Percentiles rank a stretch among this genome's conserved stretches.
Conservation (phyloP, 2,329 filamentous ascomycete genomes). For the Penicillium nordicum region DNA sequence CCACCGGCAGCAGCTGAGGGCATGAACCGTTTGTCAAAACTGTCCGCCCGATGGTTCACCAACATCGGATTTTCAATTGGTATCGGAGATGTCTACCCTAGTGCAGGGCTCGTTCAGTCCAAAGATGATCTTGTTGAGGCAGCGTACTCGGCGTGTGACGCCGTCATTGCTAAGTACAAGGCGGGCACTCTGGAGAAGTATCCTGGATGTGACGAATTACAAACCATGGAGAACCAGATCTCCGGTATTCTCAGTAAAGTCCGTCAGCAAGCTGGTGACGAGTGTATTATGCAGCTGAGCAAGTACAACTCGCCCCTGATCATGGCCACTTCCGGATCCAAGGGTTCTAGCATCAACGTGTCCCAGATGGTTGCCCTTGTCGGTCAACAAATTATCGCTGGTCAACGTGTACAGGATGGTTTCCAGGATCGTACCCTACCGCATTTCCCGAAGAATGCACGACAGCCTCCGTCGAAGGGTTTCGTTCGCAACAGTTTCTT, state of each 20-base stretch:
- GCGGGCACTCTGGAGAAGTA: slow-evolving; percentile 78
- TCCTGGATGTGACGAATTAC: slow-evolving; percentile 83
- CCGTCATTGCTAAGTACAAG: slow-evolving; percentile 78
- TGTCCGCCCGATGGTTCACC: slow-evolving; percentile 83
- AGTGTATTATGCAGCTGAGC: slow-evolving; percentile 86
- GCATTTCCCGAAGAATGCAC: slow-evolving; percentile 90
- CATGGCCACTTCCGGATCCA: slow-evolving; percentile 97
- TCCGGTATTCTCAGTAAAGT: slow-evolving; percentile 91
- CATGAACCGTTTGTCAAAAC: slow-evolving; percentile 90
- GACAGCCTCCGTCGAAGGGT: slow-evolving; percentile 89
- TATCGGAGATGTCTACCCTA: slow-evolving; percentile 89
- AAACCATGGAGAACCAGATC: slow-evolving; percentile 85
- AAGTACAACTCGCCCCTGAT: slow-evolving; percentile 88
- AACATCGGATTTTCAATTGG: slow-evolving; percentile 96
- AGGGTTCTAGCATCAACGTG: slow-evolving; percentile 96
- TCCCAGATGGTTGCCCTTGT: slow-evolving; percentile 98
- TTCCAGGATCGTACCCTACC: slow-evolving; percentile 94
- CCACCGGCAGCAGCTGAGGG: slow-evolving; percentile 81
- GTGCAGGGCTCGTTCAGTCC: slow-evolving; percentile 62
- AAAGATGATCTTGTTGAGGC: slow-evolving; percentile 73
- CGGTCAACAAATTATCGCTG: slow-evolving; percentile 95
- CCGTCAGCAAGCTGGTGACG: slow-evolving; percentile 82
- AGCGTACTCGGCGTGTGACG: slow-evolving; percentile 77
- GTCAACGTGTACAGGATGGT: slow-evolving; percentile 86
- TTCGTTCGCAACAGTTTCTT: slow-evolving; percentile 99